These are phyloP conservation scores for Magnolia changhungtana DNA, from an alignment of 164 flowering plant genomes.

Conservation along the genomic window DNA sequence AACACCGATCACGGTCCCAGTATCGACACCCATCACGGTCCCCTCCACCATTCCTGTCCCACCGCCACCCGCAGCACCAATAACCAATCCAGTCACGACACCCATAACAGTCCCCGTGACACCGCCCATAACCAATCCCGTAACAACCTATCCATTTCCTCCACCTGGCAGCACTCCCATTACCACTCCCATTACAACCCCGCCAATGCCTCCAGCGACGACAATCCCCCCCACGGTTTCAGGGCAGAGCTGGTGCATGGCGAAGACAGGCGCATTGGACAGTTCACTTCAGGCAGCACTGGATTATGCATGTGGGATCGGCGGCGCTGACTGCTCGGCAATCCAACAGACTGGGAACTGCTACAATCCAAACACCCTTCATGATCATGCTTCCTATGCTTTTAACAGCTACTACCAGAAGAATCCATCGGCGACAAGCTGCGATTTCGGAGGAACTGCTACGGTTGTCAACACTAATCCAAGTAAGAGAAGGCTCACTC, in stretches of 20 bases:
- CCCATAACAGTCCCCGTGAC: conserved; percentile 10
- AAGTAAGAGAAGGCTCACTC: conserved; percentile 47
- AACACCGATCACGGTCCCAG: conserved; percentile 30
- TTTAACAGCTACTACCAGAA: conserved; percentile 89
- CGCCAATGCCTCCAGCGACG: conserved; percentile 37
- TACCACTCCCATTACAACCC: conserved; percentile 29
- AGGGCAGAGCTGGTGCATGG: conserved; percentile 93
- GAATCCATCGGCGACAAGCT: conserved; percentile 68
- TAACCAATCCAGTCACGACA: conserved; percentile 12
- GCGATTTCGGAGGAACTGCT: conserved; percentile 87
- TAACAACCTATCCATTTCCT: conserved; percentile 37
- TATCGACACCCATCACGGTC: conserved; percentile 16
- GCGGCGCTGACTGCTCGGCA: conserved; percentile 76
- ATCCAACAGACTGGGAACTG: conserved; percentile 77
- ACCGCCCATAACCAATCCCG: conserved; percentile 41
- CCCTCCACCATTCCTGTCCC: conserved; percentile 6
- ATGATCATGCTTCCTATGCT: conserved; percentile 88
- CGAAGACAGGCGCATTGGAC: conserved; percentile 52
- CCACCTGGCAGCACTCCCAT: conserved; percentile 31
- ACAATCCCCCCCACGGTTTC: conserved; percentile 39
- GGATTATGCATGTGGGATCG: conserved; percentile 94
- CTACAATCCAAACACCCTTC: conserved; percentile 65
- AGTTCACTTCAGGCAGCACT: conserved; percentile 66
- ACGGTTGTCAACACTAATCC: conserved; percentile 59
- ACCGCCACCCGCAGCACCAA: neutral